A percentile compares a stretch with the other conserved stretches of the same genome.
phyloP scores from a whole-genome alignment of 2,329 filamentous ascomycete genomes.

The Coniochaeta hoffmannii region DNA sequence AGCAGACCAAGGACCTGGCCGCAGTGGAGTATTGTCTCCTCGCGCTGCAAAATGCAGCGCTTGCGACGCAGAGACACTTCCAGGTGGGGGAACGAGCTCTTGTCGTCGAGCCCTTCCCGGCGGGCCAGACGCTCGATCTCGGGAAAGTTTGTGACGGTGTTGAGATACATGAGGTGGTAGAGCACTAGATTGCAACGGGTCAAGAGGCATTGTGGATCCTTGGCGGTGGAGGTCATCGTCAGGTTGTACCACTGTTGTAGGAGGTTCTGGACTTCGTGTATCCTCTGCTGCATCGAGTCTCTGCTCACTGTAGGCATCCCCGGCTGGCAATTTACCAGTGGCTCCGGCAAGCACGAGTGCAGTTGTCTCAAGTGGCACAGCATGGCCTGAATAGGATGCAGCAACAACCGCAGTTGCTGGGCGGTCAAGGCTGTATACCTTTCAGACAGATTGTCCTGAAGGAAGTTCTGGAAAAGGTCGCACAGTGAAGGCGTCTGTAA shows the following conservation, averaged over 20 bases:
- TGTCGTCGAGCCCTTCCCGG: constrained; percentile 44
- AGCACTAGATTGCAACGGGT: constrained; percentile 60
- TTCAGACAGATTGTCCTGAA: constrained; percentile 53
- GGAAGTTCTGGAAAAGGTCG: constrained; percentile 60
- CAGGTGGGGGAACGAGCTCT: constrained; percentile 33
- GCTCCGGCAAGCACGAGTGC: constrained; percentile 56
- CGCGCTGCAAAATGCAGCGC: constrained; percentile 54
- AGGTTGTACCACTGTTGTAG: constrained; percentile 62
- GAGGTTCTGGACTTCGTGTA: constrained; percentile 43
- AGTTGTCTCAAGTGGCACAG: constrained; percentile 59
- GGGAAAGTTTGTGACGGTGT: constrained; percentile 59
- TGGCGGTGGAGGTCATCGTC: constrained; percentile 40
- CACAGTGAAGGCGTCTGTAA: constrained; percentile 49
- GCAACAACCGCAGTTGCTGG: constrained; percentile 56
- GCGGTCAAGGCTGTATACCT: constrained; percentile 37
- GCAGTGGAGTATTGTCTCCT: constrained; percentile 59
- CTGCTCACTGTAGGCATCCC: not conserved
- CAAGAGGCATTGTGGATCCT: constrained; percentile 43
- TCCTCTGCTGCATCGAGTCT: constrained; percentile 47
- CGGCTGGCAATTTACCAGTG: not conserved
- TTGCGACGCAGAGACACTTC: constrained; percentile 49
- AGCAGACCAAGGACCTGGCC: constrained; percentile 59
- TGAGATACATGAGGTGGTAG: constrained; percentile 64
- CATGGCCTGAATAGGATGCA: constrained; percentile 61
- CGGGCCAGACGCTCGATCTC: constrained; percentile 61